These are phyloP conservation scores for Sphagnum fallax DNA, from an alignment of 228 moss, liverwort and hornwort species.

Conservation along the genomic window DNA sequence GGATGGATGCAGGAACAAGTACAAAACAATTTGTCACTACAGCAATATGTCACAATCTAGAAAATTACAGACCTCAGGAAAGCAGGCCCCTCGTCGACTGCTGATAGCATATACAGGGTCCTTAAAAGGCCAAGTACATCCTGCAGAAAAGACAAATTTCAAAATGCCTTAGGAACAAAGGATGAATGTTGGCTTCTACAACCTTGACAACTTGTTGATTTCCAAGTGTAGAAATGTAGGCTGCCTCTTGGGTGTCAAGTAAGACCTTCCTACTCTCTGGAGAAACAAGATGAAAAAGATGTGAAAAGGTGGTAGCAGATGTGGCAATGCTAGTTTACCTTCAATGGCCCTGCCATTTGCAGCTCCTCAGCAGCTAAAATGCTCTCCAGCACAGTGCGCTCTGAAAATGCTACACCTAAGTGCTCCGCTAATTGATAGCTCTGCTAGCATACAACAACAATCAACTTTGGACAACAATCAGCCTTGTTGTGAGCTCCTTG, in stretches of 20 bases:
- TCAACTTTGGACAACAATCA: background rate
- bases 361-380: slow-evolving; percentile 53
- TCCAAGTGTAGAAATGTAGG: too few relatives aligned
- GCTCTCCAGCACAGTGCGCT: slow-evolving; percentile 73
- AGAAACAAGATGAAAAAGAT: background rate
- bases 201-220: too few relatives aligned
- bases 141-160: slow-evolving; percentile 26
- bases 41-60: too few relatives aligned
- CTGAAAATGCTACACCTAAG: slow-evolving; percentile 79
- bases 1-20: background rate
- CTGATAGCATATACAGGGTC: slow-evolving; percentile 69
- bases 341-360: slow-evolving; percentile 31
- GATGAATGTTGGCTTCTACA: too few relatives aligned
- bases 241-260: too few relatives aligned
- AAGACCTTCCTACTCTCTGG: too few relatives aligned
- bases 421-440: slow-evolving; percentile 82
- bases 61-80: slow-evolving; percentile 52
- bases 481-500: background rate
- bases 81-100: slow-evolving; percentile 56
- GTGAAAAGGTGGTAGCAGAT: background rate
- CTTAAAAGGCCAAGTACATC: slow-evolving; percentile 64
- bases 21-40: background rate
- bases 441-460: slow-evolving; percentile 17
- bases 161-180: background rate
- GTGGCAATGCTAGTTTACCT: slow-evolving; percentile 23